Evolutionary conservation across 768 basidiomycete genomes (phyloP).

Genomic region (Tricholoma matsutake): DNA sequence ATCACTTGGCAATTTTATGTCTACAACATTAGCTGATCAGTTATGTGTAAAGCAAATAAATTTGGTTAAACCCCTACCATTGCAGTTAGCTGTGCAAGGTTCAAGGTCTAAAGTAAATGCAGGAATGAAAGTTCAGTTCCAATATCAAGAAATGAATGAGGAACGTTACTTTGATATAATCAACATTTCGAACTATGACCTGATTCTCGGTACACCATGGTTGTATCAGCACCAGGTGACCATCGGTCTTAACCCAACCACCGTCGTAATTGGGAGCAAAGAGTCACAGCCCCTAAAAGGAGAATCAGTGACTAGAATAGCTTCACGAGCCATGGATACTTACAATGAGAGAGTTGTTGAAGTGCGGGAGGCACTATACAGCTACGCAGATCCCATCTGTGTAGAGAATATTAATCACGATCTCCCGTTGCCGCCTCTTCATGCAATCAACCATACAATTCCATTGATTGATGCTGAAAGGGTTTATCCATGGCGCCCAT

Average conservation of each 20-base stretch:
- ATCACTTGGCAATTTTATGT: conserved; percentile 1
- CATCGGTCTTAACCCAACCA: too few species aligned
- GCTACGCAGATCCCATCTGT: too few species aligned
- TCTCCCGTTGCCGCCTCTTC: conserved; percentile 33
- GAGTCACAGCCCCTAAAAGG: too few species aligned
- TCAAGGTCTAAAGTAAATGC: conserved; percentile 5
- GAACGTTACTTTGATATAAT: conserved; percentile 33
- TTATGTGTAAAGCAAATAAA: neutral
- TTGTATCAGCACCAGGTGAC: too few species aligned
- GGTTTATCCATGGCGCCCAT: conserved; percentile 30
- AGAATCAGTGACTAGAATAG: too few species aligned
- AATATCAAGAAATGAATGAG: neutral
- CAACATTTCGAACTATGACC: conserved; percentile 29
- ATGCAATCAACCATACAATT: conserved; percentile 40
- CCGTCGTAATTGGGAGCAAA: too few species aligned
- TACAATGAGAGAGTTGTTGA: too few species aligned
- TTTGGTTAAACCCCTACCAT: neutral
- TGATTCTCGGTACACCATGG: conserved; percentile 17
- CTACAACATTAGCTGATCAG: neutral
- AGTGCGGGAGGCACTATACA: too few species aligned
- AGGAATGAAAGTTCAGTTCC: neutral
- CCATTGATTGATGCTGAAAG: conserved; percentile 26
- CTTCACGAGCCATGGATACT: too few species aligned
- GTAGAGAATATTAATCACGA: conserved; percentile 22
- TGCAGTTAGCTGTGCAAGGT: conserved; percentile 7